phyloP scores from a whole-genome alignment of 371 early-diverging fungal species.

The Lichtheimia ramosa region DNA sequence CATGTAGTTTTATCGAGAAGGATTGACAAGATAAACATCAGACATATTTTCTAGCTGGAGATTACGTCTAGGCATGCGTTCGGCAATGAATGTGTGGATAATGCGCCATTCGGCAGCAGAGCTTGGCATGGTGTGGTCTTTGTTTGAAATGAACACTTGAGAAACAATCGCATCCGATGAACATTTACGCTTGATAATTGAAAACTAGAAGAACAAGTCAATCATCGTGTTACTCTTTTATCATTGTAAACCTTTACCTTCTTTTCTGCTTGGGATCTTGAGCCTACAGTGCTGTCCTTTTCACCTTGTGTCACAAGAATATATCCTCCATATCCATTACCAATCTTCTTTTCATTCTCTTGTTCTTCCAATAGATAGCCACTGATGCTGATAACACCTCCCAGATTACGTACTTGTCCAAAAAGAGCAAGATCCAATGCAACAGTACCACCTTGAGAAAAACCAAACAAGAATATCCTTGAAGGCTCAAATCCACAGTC shows the following conservation, averaged over 20 bases:
- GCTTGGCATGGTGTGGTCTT: conserved; percentile 53
- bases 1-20: not conserved
- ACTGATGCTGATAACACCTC: conserved; percentile 56
- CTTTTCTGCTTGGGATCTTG: conserved; percentile 39
- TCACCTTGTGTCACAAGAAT: conserved; percentile 58
- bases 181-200: conserved; percentile 32
- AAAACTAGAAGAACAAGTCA: conserved; percentile 22
- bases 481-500: conserved; percentile 46
- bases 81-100: conserved; percentile 56
- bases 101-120: conserved; percentile 55
- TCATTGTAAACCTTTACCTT: conserved; percentile 22
- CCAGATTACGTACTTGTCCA: conserved; percentile 40
- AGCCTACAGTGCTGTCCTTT: conserved; percentile 44
- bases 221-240: not conserved
- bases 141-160: conserved; percentile 42
- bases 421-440: conserved; percentile 65
- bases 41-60: conserved; percentile 49
- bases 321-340: conserved; percentile 38
- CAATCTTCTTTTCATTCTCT: conserved; percentile 19
- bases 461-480: conserved; percentile 68
- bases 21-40: conserved; percentile 52
- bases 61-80: conserved; percentile 48
- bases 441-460: conserved; percentile 72
- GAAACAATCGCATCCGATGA: conserved; percentile 29
- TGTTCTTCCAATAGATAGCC: conserved; percentile 60